Percentiles rank a stretch among this genome's conserved stretches.
Evolutionary conservation across 140 eudicot species (phyloP).

Genomic region (Stevia rebaudiana): DNA sequence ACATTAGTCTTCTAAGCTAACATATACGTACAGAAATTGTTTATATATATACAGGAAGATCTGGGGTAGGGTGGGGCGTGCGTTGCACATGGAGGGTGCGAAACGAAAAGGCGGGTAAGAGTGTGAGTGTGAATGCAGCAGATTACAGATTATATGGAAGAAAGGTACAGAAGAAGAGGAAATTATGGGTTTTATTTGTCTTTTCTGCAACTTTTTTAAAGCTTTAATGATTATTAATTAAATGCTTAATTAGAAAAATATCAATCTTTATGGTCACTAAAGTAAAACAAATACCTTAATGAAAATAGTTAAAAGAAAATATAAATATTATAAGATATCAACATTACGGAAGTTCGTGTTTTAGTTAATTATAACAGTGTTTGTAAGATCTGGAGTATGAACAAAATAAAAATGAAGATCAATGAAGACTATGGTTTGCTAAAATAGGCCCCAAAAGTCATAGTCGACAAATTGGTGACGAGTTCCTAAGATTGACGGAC

Average conservation of each 20-base stretch:
- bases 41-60: constrained; percentile 4
- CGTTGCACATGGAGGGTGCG: constrained; percentile 25
- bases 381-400: too few species aligned
- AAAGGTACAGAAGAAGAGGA: constrained; percentile 26
- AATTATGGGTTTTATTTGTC: constrained; percentile 32
- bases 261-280: constrained; percentile 4
- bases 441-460: too few species aligned
- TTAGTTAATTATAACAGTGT: too few species aligned
- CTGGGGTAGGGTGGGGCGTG: constrained; percentile 13
- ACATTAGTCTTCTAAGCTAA: constrained; percentile 31
- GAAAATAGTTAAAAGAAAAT: not conserved
- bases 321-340: too few species aligned
- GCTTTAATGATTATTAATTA: not conserved
- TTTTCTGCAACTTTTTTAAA: not conserved
- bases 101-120: constrained; percentile 38
- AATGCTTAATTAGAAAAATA: not conserved
- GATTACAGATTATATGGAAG: constrained; percentile 12
- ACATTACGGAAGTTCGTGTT: too few species aligned
- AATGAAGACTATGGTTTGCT: too few species aligned
- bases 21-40: constrained; percentile 26
- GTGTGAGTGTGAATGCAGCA: constrained; percentile 14
- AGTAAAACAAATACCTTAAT: not conserved
- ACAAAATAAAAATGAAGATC: too few species aligned
- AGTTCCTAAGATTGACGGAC: too few species aligned
- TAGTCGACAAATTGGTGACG: too few species aligned